Base-by-base conservation (phyloP, 441 rosid genomes). In the Populus tomentosa region DNA sequence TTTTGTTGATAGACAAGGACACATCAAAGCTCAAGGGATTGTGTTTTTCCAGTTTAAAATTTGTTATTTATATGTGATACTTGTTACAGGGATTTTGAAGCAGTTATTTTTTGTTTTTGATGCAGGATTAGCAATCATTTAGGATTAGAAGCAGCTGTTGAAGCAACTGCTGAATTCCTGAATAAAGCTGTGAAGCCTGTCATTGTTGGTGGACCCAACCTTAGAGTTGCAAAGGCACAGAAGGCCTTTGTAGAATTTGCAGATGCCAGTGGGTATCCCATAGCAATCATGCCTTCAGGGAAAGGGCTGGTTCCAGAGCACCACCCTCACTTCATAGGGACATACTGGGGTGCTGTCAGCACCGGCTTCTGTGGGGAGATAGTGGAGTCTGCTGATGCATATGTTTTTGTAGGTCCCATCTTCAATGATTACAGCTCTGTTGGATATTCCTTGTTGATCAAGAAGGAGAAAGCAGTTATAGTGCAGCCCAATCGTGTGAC, bases 401-500 rank as follows among this genome's bases (percentile, higher is more conserved):
- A 91, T 70, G 53, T 91, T 35, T 91, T 91, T 67, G 88, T 84
- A 3, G 95, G 95, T 11, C 91, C 95, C 59, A 89, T 91, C 70
- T 89, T 91, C 85, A 88, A 91, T 65, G 94, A 91, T 78, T 90
- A 87, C 78, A 91, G 95, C 83, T 90, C 95, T 53, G 95, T 91
- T 40, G 95, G 94, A 59, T 91, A 91, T 78, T 91, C 95, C 16
- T 86, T 91, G 80, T 82, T 91, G 72, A 77, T 90, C 85, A 88
- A 80, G 85, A 91, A 87, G 84, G 92, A 91, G 85, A 91, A 91
- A 82, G 56, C 85, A 7, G 76, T 91, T 65, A 69, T 87, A 0
- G 95, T 90, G 78, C 80, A 91, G 78, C 94, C 94, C 28, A 82
- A 85, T 77, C 87, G 94, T 67, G 94, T 91, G 75, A 82, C 89